Conservation (phyloP, 768 basidiomycete species). For the Crassisporium funariophilum region DNA sequence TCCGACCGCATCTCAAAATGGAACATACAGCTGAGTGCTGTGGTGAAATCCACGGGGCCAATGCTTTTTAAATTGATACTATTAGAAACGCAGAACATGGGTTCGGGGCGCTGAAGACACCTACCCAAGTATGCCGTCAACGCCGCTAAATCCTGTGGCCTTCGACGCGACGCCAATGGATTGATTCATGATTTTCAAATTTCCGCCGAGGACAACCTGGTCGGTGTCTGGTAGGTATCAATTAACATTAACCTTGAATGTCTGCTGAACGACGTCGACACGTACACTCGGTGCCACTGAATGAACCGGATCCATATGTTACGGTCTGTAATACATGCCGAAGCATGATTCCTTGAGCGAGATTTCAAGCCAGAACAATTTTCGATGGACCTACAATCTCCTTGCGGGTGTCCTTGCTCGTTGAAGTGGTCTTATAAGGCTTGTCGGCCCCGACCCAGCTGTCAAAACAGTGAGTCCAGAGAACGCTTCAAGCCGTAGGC, state of each 20-base stretch:
- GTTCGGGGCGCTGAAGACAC: background rate
- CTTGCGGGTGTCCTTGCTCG: conserved; percentile 39
- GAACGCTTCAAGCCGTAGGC: no score
- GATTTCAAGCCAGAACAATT: no score
- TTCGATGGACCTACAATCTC: conserved; percentile 39
- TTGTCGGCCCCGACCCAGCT: conserved; percentile 56
- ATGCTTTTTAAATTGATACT: conserved; percentile 7
- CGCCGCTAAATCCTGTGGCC: conserved; percentile 42
- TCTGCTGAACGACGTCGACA: no score
- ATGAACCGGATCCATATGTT: background rate
- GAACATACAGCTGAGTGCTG: no score
- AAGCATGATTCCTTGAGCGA: no score
- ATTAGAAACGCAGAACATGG: background rate
- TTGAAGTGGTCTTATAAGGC: conserved; percentile 45
- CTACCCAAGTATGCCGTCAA: conserved; percentile 44
- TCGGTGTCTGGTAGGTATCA: conserved; percentile 33
- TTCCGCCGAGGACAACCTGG: conserved; percentile 47
- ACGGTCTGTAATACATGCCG: no score
- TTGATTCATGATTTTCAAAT: conserved; percentile 51
- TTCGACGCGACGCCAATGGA: conserved; percentile 61
- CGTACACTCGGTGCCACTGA: background rate
- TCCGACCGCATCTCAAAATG: no score
- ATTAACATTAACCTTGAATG: background rate
- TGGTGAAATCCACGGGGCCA: conserved; percentile 14
- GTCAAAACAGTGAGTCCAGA: background rate